Base-by-base conservation (phyloP, 1,284 basidiomycete genomes). In the Inonotus hispidus region DNA sequence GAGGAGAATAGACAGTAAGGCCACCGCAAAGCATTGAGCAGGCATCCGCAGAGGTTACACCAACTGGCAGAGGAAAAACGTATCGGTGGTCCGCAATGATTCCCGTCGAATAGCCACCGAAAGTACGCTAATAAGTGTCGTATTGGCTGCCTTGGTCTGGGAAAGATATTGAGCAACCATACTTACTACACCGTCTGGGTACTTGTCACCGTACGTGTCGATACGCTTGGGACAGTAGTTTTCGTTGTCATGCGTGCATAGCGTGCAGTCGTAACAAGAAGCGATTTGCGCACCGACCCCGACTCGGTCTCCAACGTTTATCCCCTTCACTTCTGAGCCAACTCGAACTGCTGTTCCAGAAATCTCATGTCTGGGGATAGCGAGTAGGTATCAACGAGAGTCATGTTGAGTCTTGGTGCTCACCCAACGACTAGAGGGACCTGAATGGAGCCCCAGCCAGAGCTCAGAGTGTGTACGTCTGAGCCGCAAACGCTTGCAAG, bases 51-150 rank as follows among this genome's bases (percentile, higher is more conserved):
- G 80, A 78, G 41, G 77, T 72, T 59, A 90, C 71, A 10, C 68
- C 76, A 3, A 87, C 81, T 0, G 88, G 88, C 56, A 92, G 82
- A 14, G 81, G 79, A 73, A 90, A 88, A 47, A 87, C 85, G 68
- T 86, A 90, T 63, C 78, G 80, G 67, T 88, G 78, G 66, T 88
- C 81, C 0, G 82, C 85, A 53, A 87, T 82, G 64, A 88, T 82
- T 64, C 79, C 81, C 37, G 83, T 85, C 3, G 83, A 79, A 74
- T 88, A 90, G 7, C 89, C 88, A 58, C 83, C 84, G 62, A 80
- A 75, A 59, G 78, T 75, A 11, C 58, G 67, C 79, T 55, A 45
- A 39, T 6, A 52, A 52, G 50, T 13, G 6, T 29, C 50, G 50
- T 6, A 27, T 52, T 29, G 23, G n/a, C n/a, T 8, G n/a, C 16